Evolutionary conservation across 2,329 filamentous ascomycete species (phyloP).

Genomic region (Fusarium tanahbumbuense): DNA sequence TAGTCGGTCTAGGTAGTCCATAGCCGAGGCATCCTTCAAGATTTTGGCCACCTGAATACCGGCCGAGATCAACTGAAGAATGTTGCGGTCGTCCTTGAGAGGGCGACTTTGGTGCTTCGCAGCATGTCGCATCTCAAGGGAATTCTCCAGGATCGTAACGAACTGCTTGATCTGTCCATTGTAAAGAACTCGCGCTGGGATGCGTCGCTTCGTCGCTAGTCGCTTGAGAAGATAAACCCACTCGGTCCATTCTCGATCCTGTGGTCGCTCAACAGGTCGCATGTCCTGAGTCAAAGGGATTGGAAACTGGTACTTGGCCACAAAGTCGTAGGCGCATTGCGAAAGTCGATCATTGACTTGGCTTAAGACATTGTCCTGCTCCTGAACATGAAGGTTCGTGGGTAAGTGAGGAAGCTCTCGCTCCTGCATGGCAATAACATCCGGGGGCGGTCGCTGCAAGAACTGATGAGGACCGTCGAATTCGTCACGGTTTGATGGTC

Average conservation of each 20-base stretch:
- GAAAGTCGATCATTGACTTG: conserved; percentile 87
- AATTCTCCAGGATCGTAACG: conserved; percentile 88
- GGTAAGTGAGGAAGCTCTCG: conserved; percentile 84
- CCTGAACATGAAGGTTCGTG: conserved; percentile 83
- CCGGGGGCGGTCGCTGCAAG: conserved; percentile 76
- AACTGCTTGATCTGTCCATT: conserved; percentile 93
- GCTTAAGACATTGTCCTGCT: conserved; percentile 84
- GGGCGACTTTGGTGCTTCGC: conserved; percentile 85
- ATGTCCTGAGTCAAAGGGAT: conserved; percentile 87
- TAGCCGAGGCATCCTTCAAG: conserved; percentile 83
- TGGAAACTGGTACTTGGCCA: conserved; percentile 91
- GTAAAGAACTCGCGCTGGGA: conserved; percentile 85
- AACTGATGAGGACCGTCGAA: conserved; percentile 91
- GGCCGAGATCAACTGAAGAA: conserved; percentile 86
- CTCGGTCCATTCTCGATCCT: conserved; percentile 89
- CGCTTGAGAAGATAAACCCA: conserved; percentile 91
- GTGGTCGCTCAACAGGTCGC: conserved; percentile 77
- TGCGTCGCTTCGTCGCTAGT: conserved; percentile 85
- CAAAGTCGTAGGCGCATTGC: conserved; percentile 88
- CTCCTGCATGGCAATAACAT: conserved; percentile 80
- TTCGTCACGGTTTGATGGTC: conserved; percentile 85
- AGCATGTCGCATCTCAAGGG: conserved; percentile 86
- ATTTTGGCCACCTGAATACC: conserved; percentile 90
- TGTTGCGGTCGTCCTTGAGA: conserved; percentile 88
- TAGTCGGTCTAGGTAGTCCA: conserved; percentile 83